Conservation (phyloP, 805 yeast species). For the Cyberlindnera maritima region DNA sequence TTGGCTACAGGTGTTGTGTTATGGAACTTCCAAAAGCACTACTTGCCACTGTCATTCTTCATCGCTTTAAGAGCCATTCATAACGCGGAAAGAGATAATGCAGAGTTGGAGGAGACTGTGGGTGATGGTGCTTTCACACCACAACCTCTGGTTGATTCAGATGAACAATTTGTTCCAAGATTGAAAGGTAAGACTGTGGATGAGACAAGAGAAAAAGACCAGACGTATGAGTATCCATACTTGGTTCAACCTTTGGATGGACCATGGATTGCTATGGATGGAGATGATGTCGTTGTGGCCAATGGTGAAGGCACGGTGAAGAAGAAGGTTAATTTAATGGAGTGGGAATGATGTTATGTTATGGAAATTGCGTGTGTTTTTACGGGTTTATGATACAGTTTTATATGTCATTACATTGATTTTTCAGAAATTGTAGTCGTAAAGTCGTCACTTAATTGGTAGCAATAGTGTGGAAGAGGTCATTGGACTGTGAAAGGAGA, state of each 20-base stretch:
- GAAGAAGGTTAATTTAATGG: slow-evolving; percentile 35
- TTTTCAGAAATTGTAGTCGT: neutral
- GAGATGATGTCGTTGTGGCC: slow-evolving; percentile 48
- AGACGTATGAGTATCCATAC: slow-evolving; percentile 76
- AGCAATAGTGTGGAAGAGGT: neutral
- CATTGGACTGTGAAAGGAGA: neutral
- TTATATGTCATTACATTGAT: neutral
- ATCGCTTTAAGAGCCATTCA: slow-evolving; percentile 84
- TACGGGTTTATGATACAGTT: neutral
- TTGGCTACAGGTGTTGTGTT: slow-evolving; percentile 59
- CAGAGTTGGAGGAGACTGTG: slow-evolving; percentile 19
- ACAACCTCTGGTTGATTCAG: neutral
- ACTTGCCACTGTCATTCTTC: slow-evolving; percentile 76
- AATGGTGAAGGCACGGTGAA: slow-evolving; percentile 39
- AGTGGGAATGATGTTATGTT: slow-evolving; percentile 36
- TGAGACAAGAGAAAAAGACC: slow-evolving; percentile 70
- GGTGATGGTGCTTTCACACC: slow-evolving; percentile 25
- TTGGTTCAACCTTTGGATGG: slow-evolving; percentile 72
- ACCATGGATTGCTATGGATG: slow-evolving; percentile 76
- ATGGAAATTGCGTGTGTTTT: neutral
- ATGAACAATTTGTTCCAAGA: slow-evolving; percentile 2
- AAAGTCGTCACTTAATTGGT: neutral
- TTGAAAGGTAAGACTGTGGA: slow-evolving; percentile 54
- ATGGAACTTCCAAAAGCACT: slow-evolving; percentile 80
- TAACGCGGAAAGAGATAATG: slow-evolving; percentile 36